These are phyloP conservation scores for Colletotrichum melonis DNA, from an alignment of 2,329 filamentous ascomycete species.

Conservation along the genomic window DNA sequence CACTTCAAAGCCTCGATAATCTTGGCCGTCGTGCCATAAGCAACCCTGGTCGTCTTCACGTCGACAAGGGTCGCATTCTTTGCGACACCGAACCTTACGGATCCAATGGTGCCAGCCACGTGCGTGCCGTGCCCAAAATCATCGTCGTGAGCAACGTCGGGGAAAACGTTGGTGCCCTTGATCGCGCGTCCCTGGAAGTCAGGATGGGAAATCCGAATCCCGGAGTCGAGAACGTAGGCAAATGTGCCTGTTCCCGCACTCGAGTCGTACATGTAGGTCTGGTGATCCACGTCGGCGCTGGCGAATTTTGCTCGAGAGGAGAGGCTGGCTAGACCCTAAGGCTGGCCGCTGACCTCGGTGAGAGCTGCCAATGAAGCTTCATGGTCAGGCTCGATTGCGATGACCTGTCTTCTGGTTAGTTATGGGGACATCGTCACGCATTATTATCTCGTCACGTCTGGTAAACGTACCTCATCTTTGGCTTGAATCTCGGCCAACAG, in stretches of 20 bases:
- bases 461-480: conserved; percentile 43
- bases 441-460: background rate
- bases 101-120: conserved; percentile 56
- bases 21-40: background rate
- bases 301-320: background rate
- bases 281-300: background rate
- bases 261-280: conserved; percentile 53
- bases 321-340: background rate
- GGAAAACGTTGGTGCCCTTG: conserved; percentile 48
- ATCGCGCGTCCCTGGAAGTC: conserved; percentile 56
- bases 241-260: conserved; percentile 54
- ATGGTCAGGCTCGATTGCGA: background rate
- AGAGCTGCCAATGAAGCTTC: background rate
- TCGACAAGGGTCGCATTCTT: conserved; percentile 54
- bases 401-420: background rate
- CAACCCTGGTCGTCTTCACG: conserved; percentile 39
- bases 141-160: conserved; percentile 46
- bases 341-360: too few relatives aligned
- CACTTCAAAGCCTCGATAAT: background rate
- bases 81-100: conserved; percentile 55
- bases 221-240: conserved; percentile 66
- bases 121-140: conserved; percentile 59
- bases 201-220: conserved; percentile 58
- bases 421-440: fast-evolving
- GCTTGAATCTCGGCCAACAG: conserved; percentile 52